phyloP scores from a whole-genome alignment of 1,284 basidiomycete genomes.

The Pholiota adiposa region DNA sequence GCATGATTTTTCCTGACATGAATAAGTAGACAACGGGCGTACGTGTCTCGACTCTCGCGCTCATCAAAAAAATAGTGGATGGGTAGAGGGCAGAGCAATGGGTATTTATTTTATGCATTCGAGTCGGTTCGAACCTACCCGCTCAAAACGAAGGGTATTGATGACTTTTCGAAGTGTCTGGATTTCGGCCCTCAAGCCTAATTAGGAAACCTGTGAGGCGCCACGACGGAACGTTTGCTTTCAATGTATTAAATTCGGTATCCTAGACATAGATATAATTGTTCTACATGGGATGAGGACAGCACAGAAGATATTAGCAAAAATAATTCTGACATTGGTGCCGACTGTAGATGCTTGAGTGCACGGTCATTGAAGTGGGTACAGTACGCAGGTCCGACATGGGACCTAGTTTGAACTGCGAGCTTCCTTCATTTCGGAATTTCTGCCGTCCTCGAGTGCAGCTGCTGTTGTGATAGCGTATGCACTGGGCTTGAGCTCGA shows the following conservation, averaged over 20 bases:
- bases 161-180: too few species aligned
- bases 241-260: conserved; percentile 5
- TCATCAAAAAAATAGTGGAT: too few species aligned
- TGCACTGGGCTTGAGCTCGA: conserved; percentile 25
- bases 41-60: too few species aligned
- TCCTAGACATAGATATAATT: conserved; percentile 3
- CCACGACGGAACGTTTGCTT: background rate
- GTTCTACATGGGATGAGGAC: background rate
- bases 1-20: too few species aligned
- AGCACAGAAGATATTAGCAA: conserved; percentile 8
- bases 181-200: background rate
- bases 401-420: background rate
- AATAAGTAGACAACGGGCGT: too few species aligned
- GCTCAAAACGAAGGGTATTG: too few species aligned
- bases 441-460: background rate
- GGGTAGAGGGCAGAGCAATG: too few species aligned
- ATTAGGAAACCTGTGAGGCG: background rate
- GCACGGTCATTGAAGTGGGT: background rate
- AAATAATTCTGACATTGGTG: conserved; percentile 1
- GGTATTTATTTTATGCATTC: too few species aligned
- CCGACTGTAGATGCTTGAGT: background rate
- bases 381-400: background rate
- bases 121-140: too few species aligned
- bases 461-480: conserved; percentile 13
- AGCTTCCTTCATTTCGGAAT: conserved; percentile 15